Percentiles rank a stretch among this genome's conserved stretches.
These are phyloP conservation scores for Wickerhamiella lipophila DNA, from an alignment of 805 yeast genomes.

Conservation along the genomic window DNA sequence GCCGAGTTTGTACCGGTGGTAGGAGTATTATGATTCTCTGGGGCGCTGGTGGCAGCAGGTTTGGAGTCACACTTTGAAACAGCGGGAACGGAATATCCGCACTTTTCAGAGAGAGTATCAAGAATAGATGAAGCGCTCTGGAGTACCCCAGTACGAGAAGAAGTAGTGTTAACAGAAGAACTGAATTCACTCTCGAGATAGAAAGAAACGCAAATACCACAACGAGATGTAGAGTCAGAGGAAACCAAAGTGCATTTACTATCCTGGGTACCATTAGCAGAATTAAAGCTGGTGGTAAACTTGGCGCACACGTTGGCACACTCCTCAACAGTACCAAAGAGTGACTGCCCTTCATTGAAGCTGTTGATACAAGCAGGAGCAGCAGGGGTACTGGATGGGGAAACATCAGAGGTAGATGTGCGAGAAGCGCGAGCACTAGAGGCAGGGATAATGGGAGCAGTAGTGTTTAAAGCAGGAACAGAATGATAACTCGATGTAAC, in stretches of 20 bases:
- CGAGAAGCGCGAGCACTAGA: background rate
- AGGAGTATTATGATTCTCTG: too few species aligned
- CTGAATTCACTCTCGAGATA: background rate
- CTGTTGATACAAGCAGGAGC: background rate
- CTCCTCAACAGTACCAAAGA: background rate
- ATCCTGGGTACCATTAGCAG: background rate
- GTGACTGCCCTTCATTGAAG: background rate
- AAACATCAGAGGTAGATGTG: background rate
- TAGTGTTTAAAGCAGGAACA: background rate
- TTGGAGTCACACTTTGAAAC: too few species aligned
- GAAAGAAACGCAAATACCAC: background rate
- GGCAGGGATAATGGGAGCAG: background rate
- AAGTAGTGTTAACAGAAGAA: background rate
- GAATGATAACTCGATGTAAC: background rate
- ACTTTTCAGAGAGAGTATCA: too few species aligned
- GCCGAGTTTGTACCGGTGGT: too few species aligned
- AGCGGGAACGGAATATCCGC: background rate
- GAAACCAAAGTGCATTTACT: background rate
- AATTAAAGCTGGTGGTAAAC: background rate
- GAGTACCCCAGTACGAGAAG: background rate
- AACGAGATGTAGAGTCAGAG: background rate
- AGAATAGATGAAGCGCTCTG: background rate
- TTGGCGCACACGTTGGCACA: background rate
- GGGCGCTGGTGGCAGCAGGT: background rate
- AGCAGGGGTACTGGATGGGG: conserved; percentile 4